phyloP scores from a whole-genome alignment of 768 basidiomycete genomes.

The Collybia nuda region DNA sequence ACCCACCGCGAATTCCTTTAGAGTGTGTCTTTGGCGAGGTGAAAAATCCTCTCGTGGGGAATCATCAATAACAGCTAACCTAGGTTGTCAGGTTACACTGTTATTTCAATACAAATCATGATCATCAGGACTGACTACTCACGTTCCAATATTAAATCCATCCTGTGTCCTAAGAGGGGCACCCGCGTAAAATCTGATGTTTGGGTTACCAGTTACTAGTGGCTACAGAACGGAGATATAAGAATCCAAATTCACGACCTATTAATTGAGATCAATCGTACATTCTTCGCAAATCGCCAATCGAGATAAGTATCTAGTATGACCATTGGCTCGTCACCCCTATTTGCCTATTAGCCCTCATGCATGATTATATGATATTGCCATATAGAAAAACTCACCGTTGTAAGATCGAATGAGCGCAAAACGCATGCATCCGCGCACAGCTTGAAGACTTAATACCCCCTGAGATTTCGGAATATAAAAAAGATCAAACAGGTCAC shows the following conservation, averaged over 20 bases:
- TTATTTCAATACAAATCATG: not conserved
- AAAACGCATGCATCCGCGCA: constrained; percentile 68
- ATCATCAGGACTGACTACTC: too few relatives aligned
- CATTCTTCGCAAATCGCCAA: constrained; percentile 88
- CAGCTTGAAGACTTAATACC: constrained; percentile 39
- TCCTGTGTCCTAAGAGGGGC: constrained; percentile 88
- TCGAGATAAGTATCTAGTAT: constrained; percentile 76
- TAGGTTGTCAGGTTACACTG: constrained; percentile 20
- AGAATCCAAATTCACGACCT: not conserved
- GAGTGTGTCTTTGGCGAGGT: constrained; percentile 84
- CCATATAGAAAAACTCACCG: constrained; percentile 41
- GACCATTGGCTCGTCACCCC: constrained; percentile 86
- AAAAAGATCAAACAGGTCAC: constrained; percentile 5
- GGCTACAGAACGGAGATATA: constrained; percentile 45
- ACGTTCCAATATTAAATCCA: constrained; percentile 88
- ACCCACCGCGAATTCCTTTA: constrained; percentile 86
- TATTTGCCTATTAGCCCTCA: constrained; percentile 21
- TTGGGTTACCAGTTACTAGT: constrained; percentile 61
- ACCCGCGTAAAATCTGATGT: constrained; percentile 88
- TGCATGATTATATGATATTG: constrained; percentile 1
- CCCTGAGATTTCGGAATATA: constrained; percentile 29
- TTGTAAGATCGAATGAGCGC: constrained; percentile 81
- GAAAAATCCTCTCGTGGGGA: constrained; percentile 81
- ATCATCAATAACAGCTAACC: constrained; percentile 84
- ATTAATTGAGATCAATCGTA: constrained; percentile 30